phyloP scores from a whole-genome alignment of 2,329 filamentous ascomycete species.

The Pseudogymnoascus sp. region DNA sequence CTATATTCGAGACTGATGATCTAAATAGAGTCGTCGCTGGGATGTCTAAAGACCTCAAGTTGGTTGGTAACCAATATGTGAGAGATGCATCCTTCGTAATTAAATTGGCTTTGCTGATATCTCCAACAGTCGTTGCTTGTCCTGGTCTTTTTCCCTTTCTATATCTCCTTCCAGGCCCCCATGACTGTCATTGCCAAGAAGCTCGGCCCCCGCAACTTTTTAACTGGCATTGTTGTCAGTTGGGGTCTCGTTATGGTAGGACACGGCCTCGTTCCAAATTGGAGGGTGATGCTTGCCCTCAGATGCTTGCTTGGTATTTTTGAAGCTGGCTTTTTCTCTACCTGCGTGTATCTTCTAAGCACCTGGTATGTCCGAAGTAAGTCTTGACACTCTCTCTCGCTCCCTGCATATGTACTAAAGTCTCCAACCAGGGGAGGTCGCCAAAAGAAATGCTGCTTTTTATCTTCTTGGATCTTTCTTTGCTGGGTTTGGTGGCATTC shows the following conservation, averaged over 20 bases:
- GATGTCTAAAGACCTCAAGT: not conserved
- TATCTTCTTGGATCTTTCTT: constrained; percentile 39
- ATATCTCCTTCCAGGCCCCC: not conserved
- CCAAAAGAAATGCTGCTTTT: constrained; percentile 37
- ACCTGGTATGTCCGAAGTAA: constrained; percentile 24
- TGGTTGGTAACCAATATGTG: not conserved
- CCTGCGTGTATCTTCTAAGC: constrained; percentile 25
- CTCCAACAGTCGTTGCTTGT: not conserved
- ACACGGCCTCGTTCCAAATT: constrained; percentile 49
- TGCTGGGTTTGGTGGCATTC: constrained; percentile 43
- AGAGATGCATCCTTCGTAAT: not conserved
- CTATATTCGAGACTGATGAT: not conserved
- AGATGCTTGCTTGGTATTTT: constrained; percentile 34
- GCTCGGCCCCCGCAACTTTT: not conserved
- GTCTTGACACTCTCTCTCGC: not conserved
- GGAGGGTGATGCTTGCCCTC: constrained; percentile 32
- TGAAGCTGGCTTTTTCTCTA: constrained; percentile 26
- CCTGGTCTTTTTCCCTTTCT: not conserved
- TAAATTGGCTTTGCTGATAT: not conserved
- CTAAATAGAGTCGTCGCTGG: not conserved
- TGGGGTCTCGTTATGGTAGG: constrained; percentile 20
- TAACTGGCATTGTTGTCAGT: not conserved
- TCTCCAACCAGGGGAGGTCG: not conserved
- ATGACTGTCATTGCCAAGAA: not conserved
- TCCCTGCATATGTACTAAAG: not conserved